Evolutionary conservation across 129 eudicot genomes (phyloP).

Genomic region (Helianthus tuberosus): DNA sequence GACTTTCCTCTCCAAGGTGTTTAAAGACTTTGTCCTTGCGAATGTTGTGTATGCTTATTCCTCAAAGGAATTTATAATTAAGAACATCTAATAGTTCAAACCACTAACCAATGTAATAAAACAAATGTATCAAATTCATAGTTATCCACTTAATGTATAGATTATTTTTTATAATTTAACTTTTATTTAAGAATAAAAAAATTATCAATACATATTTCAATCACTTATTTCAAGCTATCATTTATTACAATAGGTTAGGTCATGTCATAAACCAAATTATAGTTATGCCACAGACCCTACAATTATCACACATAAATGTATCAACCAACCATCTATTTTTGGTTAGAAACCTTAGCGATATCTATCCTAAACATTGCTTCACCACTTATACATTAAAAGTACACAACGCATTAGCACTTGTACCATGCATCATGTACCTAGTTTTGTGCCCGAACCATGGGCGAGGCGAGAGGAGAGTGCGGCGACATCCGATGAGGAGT

Average conservation of each 20-base stretch:
- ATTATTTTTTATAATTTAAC: too few species aligned
- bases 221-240: background rate
- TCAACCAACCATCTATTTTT: too few species aligned
- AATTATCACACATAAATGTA: background rate
- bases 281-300: background rate
- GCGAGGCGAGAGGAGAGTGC: constrained; percentile 62
- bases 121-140: too few species aligned
- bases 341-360: too few species aligned
- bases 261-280: background rate
- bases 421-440: constrained; percentile 5
- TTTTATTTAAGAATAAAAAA: background rate
- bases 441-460: constrained; percentile 51
- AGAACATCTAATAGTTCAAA: too few species aligned
- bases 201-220: background rate
- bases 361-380: constrained; percentile 6
- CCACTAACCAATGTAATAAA: too few species aligned
- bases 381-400: too few species aligned
- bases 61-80: too few species aligned
- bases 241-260: background rate
- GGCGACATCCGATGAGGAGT: constrained; percentile 54
- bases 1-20: too few species aligned
- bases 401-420: background rate
- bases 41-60: too few species aligned
- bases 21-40: too few species aligned
- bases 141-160: too few species aligned